Conservation (phyloP, 1,284 basidiomycete species). For the Cutaneotrichosporon mucoides region DNA sequence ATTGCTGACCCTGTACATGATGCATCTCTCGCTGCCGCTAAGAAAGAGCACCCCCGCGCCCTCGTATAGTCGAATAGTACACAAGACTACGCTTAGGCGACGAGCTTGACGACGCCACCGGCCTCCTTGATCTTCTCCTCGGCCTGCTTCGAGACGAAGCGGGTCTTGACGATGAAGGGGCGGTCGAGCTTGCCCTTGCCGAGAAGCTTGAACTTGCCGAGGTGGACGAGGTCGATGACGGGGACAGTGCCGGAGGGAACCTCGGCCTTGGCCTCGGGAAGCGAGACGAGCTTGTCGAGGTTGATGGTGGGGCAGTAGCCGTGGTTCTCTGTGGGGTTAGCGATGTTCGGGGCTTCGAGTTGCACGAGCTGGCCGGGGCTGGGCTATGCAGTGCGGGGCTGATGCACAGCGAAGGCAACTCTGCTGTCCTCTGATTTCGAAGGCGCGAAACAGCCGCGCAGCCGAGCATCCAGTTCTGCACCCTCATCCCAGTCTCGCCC, state of each 20-base stretch:
- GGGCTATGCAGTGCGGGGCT: background rate
- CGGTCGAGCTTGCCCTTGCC: conserved; percentile 49
- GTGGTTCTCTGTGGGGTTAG: conserved; percentile 57
- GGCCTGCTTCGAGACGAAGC: conserved; percentile 81
- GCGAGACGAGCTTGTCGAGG: conserved; percentile 63
- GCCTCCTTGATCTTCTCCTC: conserved; percentile 80
- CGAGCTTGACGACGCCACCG: conserved; percentile 84
- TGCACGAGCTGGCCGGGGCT: background rate
- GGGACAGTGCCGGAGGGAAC: conserved; percentile 62
- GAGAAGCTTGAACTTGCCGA: conserved; percentile 83
- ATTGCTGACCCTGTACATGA: no score
- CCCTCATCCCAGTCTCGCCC: no score
- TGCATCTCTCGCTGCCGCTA: no score
- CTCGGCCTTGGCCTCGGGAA: conserved; percentile 50
- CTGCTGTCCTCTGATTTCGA: no score
- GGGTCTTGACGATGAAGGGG: conserved; percentile 94
- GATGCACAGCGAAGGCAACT: background rate
- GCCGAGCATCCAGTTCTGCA: no score
- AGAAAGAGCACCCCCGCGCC: no score
- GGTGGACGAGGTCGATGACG: conserved; percentile 79
- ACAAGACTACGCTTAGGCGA: conserved; percentile 58
- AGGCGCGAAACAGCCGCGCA: no score
- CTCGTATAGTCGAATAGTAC: no score
- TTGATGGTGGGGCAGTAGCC: conserved; percentile 94
- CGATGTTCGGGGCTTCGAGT: conserved; percentile 26